phyloP scores from a whole-genome alignment of 2,329 filamentous ascomycete species.

The Fusarium bactridioides region DNA sequence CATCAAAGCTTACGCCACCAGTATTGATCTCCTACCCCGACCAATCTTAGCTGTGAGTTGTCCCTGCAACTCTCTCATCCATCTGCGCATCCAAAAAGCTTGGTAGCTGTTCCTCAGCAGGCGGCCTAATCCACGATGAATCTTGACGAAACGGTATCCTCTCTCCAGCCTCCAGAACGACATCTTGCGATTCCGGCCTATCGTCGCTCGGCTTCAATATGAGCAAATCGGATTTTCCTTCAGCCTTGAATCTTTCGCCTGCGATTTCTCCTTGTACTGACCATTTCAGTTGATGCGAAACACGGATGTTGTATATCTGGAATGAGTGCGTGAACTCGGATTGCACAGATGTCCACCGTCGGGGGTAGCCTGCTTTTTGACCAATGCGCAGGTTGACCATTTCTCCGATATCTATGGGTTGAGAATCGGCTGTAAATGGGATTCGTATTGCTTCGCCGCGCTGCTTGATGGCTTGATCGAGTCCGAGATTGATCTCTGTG shows the following conservation, averaged over 20 bases:
- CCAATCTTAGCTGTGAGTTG: accelerated
- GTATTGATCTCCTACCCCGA: accelerated
- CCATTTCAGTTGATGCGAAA: constrained; percentile 37
- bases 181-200: neutral
- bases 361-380: neutral
- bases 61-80: accelerated
- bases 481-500: neutral
- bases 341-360: neutral
- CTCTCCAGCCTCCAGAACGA: neutral
- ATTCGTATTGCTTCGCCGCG: neutral
- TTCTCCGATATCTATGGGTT: constrained; percentile 9
- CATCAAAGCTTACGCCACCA: neutral
- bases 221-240: neutral
- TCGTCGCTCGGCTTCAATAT: neutral
- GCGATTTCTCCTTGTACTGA: neutral
- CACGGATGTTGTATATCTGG: constrained; percentile 38
- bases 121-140: constrained; percentile 9
- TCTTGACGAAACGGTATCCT: too few species aligned
- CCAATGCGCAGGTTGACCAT: constrained; percentile 4
- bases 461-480: neutral
- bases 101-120: neutral
- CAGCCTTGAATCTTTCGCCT: neutral
- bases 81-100: neutral
- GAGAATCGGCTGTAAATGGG: neutral
- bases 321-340: constrained; percentile 31